Base-by-base conservation (phyloP, 352 stramenopile species). In the Globisporangium echinulatum region DNA sequence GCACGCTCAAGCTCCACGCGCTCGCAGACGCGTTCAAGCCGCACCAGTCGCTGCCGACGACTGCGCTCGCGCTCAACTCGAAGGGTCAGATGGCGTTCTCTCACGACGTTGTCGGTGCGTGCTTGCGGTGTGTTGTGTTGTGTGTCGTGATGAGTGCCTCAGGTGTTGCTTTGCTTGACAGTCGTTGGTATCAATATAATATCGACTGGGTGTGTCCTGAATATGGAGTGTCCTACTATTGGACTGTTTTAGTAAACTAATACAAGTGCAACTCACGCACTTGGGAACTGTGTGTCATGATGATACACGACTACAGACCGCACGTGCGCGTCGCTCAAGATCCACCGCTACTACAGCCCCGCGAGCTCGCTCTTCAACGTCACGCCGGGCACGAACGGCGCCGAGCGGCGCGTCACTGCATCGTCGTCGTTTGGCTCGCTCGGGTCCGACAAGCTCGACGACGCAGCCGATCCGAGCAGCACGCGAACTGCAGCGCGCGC, bases 1-100 rank as follows among this genome's bases (percentile, higher is more conserved):
- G 84, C 0, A 96, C 86, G 3, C 64, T 96, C 0, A 92, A 91
- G 60, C 76, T 96, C 0, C 86, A 96, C 59, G 91, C 86, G 3
- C 83, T 96, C 25, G 81, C 85, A 0, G 78, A 95, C 47, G 79
- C 82, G 2, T 85, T 92, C 54, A 95, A 95, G 54, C 83, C 79
- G 1, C 83, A 95, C 47, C 80, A 92, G 52, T 87, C 79, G 10
- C 62, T 95, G 0, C 82, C 80, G 6, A 88, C 83, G 0, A 82
- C 82, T 4, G 79, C 85, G 5, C 61, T 95, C 5, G 80, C 85
- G 1, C 68, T 95, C 33, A 95, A 92, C 50, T 92, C 83, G 0
- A 85, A 76, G 37, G 85, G 85, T 3, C 83, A 92, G 53, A 69
- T 92, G 43, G 85, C 82, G 0, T 95, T 90, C 55, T 93, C 85